Percentiles rank a stretch among this genome's conserved stretches.
Conservation (phyloP, 2,329 filamentous ascomycete genomes). For the Colletotrichum gigasporum region DNA sequence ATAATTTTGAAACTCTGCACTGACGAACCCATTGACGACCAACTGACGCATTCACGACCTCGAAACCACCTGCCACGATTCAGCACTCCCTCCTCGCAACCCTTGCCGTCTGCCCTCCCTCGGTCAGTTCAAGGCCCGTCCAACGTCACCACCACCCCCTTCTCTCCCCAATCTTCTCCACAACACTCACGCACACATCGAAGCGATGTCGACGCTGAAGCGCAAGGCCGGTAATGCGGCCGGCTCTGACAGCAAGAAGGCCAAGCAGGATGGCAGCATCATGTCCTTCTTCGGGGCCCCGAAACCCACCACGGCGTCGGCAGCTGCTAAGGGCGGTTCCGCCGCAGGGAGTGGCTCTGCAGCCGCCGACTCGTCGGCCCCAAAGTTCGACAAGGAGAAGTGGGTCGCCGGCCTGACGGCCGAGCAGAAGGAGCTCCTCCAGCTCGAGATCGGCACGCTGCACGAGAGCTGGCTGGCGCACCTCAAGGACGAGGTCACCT, state of each 20-base stretch:
- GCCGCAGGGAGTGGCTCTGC: slow-evolving; percentile 30
- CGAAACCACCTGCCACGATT: background rate
- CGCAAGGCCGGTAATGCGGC: slow-evolving; percentile 66
- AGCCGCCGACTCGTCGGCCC: slow-evolving; percentile 41
- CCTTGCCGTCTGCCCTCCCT: background rate
- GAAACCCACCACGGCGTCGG: slow-evolving; percentile 54
- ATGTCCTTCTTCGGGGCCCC: slow-evolving; percentile 88
- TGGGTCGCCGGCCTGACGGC: slow-evolving; percentile 83
- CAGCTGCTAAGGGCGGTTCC: slow-evolving; percentile 33
- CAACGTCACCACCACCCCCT: slow-evolving; percentile 1
- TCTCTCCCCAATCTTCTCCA: background rate
- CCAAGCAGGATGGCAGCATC: slow-evolving; percentile 80
- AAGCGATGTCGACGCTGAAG: slow-evolving; percentile 72
- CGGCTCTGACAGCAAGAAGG: slow-evolving; percentile 70
- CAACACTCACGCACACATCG: slow-evolving; percentile 42
- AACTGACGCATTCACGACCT: background rate
- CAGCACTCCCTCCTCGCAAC: background rate
- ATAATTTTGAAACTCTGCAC: background rate
- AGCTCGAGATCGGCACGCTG: slow-evolving; percentile 91
- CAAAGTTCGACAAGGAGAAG: slow-evolving; percentile 86
- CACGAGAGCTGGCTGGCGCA: slow-evolving; percentile 91
- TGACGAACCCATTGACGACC: slow-evolving; percentile 2
- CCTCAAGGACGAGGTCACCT: slow-evolving; percentile 86
- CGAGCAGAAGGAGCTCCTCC: slow-evolving; percentile 84
- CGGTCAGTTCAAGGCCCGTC: slow-evolving; percentile 1